Evolutionary conservation across 257 asterid genomes (phyloP), one percentile per base, ranked within the genome.

Genomic region (Fraxinus americana): DNA sequence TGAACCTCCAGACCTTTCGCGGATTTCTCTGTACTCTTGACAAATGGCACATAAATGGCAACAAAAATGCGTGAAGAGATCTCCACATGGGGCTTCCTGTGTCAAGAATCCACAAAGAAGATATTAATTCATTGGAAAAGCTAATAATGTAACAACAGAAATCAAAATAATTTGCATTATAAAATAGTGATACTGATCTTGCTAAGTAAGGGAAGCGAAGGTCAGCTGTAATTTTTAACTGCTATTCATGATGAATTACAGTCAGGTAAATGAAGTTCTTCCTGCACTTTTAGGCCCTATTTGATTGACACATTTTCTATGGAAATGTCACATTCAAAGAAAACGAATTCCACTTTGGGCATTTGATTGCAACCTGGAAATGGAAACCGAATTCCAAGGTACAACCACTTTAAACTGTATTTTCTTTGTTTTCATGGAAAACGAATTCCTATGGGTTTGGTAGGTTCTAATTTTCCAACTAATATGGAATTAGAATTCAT

Each of bases 71-170:
- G 98, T 94, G 74, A 86, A 39, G 32, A 91, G 90, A 82, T 94
- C 98, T 81, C 97, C 97, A 38, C 98, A 94, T 8, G 98, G 98
- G 43, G 97, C 97, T 85, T 92, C 97, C 98, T 94, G 83, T 79
- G 78, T 65, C 32, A 72, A 78, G 48, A 57, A 65, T 76, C 69
- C 77, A 78, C 9, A 30, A 75, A 11, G 27, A 75, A 73, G 16
- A 74, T 39, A 27, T 23, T 50, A 57, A 32, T 45, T 72, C 10
- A 19, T 34, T 12, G 43, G 30, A 8, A 0, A 67, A 52, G 27
- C 39, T 21, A 59, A 19, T 17, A 52, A 17, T 54, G 52, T 19
- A 39, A 71, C 27, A 68, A 12, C 27, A 29, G 11, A 16, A 35
- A 34, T 45, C 54, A 45, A 3, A 45, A 45, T 45, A 45, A 45